Evolutionary conservation across 768 basidiomycete species (phyloP), one percentile per base, ranked within the genome.

Genomic region (Boletus reticuloceps): DNA sequence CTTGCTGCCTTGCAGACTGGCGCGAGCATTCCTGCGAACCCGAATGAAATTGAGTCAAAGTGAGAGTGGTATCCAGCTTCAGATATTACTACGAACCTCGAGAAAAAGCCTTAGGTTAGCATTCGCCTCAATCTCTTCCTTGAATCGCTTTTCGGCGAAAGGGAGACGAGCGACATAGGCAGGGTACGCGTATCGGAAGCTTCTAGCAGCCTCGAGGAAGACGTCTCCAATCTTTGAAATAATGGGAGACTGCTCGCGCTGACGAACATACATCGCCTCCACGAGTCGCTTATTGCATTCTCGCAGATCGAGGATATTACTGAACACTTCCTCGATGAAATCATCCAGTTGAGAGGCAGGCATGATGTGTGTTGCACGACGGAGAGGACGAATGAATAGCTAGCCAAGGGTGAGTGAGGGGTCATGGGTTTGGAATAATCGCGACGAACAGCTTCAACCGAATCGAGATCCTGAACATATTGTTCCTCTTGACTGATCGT

Each of bases 241-340:
- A 50, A 97, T 81, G 0, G 89, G 88, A 0, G 81, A 82, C 58
- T 94, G 88, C 66, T 97, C 94, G 37, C 70, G 72, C 67, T 98
- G 93, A 31, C 94, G 84, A 40, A 93, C 87, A 61, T 87, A 84
- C 74, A 98, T 82, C 5, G 89, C 82, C 64, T 95, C 91, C 16
- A 98, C 78, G n/a, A 97, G 77, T 12, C 85, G 80, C 31, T 84
- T 79, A 63, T 89, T 92, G 65, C 89, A 88, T 67, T 90, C 88
- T 17, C 91, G 82, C n/a, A 98, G 75, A 57, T 92, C 91, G 6
- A 89, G 77, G 39, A 95, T 85, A 67, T 97, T 97, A 47, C 89
- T 85, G 59, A 98, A 95, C 5, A 95, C 87, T 34, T 91, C 88
- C 42, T 91, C 89, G 47, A 97, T 86, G 69, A 98, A 96, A 34